Evolutionary conservation across 75 land plant genomes (phyloP).

Genomic region (Selaginella moellendorffii): DNA sequence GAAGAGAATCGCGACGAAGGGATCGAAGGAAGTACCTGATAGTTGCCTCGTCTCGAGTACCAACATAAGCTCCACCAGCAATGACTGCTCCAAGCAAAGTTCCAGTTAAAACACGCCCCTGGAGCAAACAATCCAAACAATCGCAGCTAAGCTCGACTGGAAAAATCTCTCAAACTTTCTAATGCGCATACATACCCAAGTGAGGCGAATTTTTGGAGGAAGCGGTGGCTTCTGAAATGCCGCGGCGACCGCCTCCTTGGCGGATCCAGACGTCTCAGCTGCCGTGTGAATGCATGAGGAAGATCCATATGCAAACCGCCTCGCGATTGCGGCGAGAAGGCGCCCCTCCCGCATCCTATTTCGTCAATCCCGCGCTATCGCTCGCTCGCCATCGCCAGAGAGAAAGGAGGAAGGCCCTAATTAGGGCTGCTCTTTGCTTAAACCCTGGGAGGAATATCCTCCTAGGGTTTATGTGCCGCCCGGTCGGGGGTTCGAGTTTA

Average conservation of each 20-base stretch:
- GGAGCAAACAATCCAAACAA: conserved; percentile 13
- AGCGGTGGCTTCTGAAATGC: conserved; percentile 2
- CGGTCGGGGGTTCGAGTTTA: too few species aligned
- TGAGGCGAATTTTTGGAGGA: conserved; percentile 18
- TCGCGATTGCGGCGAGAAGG: not conserved
- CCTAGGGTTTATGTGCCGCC: too few species aligned
- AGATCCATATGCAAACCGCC: too few species aligned
- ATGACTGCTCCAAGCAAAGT: conserved; percentile 60
- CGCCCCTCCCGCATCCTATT: not conserved
- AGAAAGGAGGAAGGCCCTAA: too few species aligned
- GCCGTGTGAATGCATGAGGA: not conserved
- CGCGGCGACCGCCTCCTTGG: not conserved
- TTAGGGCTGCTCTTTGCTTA: not conserved
- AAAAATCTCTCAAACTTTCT: not conserved
- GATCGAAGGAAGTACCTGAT: conserved; percentile 71
- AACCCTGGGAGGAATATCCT: too few species aligned
- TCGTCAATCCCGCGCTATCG: not conserved
- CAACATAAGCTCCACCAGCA: conserved; percentile 90
- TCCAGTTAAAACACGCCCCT: conserved; percentile 90
- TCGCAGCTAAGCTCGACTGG: not conserved
- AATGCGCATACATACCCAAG: conserved; percentile 14
- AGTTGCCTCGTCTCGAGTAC: conserved; percentile 96
- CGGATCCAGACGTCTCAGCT: not conserved
- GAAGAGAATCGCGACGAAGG: not conserved
- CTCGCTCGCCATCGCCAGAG: not conserved